These are phyloP conservation scores for Stachybotrys echinatus DNA, from an alignment of 2,329 filamentous ascomycete genomes.

Conservation along the genomic window DNA sequence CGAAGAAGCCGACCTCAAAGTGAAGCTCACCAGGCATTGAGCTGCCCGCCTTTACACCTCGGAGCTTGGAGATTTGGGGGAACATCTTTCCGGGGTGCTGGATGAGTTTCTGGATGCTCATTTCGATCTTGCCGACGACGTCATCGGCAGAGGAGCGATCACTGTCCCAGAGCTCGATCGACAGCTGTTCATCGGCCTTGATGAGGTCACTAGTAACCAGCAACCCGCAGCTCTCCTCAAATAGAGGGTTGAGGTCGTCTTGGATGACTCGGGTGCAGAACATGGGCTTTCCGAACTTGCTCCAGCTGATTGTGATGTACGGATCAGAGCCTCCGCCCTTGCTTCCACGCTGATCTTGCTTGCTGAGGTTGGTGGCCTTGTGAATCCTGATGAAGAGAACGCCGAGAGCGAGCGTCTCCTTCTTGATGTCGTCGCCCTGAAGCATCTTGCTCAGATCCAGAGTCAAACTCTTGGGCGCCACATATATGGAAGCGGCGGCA, in stretches of 20 bases:
- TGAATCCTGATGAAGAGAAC: slow-evolving; percentile 92
- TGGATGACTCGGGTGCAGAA: slow-evolving; percentile 96
- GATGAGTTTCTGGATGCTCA: slow-evolving; percentile 92
- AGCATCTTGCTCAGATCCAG: slow-evolving; percentile 88
- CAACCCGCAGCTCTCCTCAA: slow-evolving; percentile 81
- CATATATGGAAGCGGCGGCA: slow-evolving; percentile 82
- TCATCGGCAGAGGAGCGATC: slow-evolving; percentile 90
- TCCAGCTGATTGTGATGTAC: slow-evolving; percentile 92
- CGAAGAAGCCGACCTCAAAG: slow-evolving; percentile 95
- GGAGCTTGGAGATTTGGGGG: slow-evolving; percentile 76
- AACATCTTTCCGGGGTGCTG: slow-evolving; percentile 90
- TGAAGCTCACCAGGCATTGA: slow-evolving; percentile 90
- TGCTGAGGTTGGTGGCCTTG: slow-evolving; percentile 80
- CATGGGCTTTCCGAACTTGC: slow-evolving; percentile 95
- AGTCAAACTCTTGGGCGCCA: slow-evolving; percentile 90
- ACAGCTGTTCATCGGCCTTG: slow-evolving; percentile 88
- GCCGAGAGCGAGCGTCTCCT: slow-evolving; percentile 80
- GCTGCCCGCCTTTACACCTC: slow-evolving; percentile 76
- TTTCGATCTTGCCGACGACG: slow-evolving; percentile 88
- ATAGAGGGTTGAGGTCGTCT: slow-evolving; percentile 88
- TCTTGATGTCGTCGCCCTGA: slow-evolving; percentile 85
- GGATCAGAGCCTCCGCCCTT: slow-evolving; percentile 86
- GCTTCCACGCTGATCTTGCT: slow-evolving; percentile 80
- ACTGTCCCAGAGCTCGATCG: slow-evolving; percentile 93
- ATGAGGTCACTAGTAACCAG: slow-evolving; percentile 85